A percentile compares a stretch with the other conserved stretches of the same genome.
phyloP scores from a whole-genome alignment of 345 rosid species.

The Dipteronia dyeriana region DNA sequence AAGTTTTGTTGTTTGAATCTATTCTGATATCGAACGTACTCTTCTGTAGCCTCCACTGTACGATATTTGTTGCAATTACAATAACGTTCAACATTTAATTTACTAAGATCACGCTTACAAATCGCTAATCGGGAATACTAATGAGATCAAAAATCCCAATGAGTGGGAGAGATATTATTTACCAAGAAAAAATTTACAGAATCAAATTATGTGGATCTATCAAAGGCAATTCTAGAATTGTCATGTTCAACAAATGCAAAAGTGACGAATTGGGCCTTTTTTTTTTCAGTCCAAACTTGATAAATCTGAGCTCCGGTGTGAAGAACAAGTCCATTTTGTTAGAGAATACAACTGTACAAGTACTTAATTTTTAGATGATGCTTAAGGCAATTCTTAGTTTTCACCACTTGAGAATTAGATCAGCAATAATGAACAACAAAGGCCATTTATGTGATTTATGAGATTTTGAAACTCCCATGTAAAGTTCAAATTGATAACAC shows the following conservation, averaged over 20 bases:
- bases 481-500: not conserved
- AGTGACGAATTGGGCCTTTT: no score
- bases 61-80: no score
- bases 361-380: not conserved
- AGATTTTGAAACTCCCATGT: not conserved
- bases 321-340: not conserved
- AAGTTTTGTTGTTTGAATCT: not conserved
- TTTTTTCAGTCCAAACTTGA: not conserved
- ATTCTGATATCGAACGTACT: not conserved
- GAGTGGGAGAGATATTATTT: no score
- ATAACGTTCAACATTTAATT: no score
- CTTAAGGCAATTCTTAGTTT: not conserved
- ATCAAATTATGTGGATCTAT: no score
- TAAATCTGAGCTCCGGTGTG: not conserved
- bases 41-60: not conserved
- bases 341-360: not conserved
- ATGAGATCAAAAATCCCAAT: no score
- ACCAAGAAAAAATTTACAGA: no score
- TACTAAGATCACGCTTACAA: no score
- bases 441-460: not conserved
- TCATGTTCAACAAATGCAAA: no score
- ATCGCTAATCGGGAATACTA: no score
- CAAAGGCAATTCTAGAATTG: no score
- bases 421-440: not conserved
- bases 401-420: not conserved